Evolutionary conservation across 306 rosid species (phyloP).

Genomic region (Mucuna pruriens): DNA sequence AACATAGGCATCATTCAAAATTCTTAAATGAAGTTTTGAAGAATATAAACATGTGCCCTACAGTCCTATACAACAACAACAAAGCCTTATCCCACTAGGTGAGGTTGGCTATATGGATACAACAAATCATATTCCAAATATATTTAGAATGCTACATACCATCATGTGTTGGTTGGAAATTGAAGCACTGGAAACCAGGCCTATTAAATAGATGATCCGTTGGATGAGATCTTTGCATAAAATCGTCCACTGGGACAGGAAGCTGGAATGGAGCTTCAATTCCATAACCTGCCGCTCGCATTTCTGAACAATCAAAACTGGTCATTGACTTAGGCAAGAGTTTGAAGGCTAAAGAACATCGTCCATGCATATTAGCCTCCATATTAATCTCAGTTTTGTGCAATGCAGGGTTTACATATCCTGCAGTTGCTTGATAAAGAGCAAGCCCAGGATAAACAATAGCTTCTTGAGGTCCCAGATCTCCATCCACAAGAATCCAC

Average conservation of each 20-base stretch:
- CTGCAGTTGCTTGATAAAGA: constrained; percentile 97
- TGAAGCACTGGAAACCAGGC: constrained; percentile 75
- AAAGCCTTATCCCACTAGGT: no score
- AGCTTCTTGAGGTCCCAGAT: constrained; percentile 96
- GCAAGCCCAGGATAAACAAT: constrained; percentile 95
- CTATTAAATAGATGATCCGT: constrained; percentile 78
- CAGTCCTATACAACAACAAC: neutral
- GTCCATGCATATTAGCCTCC: constrained; percentile 78
- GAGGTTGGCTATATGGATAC: no score
- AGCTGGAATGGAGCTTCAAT: constrained; percentile 93
- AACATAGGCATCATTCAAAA: neutral
- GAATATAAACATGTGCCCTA: constrained; percentile 5
- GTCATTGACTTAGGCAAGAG: constrained; percentile 94
- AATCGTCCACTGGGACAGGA: constrained; percentile 93
- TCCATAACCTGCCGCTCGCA: constrained; percentile 97
- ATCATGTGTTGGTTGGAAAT: constrained; percentile 76
- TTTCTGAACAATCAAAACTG: constrained; percentile 89
- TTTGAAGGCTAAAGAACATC: constrained; percentile 85
- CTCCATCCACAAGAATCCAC: constrained; percentile 91
- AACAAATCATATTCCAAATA: constrained; percentile 9
- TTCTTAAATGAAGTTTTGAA: neutral
- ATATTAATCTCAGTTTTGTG: constrained; percentile 75
- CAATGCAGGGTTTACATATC: constrained; percentile 89
- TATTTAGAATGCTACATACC: constrained; percentile 59
- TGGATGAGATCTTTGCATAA: constrained; percentile 91